Base-by-base conservation (phyloP, 768 basidiomycete genomes). In the Naganishia vaughanmartiniae region DNA sequence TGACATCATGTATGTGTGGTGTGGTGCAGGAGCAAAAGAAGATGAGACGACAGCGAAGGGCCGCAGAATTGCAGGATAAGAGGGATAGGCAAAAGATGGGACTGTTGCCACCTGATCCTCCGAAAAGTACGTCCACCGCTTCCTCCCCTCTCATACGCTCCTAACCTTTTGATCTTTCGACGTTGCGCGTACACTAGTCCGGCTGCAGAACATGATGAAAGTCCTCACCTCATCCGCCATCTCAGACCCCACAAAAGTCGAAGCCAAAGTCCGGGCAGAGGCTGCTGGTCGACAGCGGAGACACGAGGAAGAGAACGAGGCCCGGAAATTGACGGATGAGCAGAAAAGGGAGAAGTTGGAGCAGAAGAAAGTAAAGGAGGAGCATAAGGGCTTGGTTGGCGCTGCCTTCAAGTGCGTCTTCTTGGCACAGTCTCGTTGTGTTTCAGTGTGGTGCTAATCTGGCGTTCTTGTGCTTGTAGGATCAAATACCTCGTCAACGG, bases 21-120 rank as follows among this genome's bases (percentile, higher is more conserved):
- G n/a, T 54, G 14, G 45, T 72, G 55, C 70, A 84, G 88, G 93
- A 96, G 76, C 89, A 90, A 85, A 98, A 97, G 89, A 98, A 98
- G 86, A 89, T 96, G 89, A 83, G 96, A 75, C 91, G 92, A 81
- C 87, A 93, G 78, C 85, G 90, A 65, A 85, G 95, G 55, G 89
- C 91, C 76, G 90, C 89, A 14, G 93, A 93, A 76, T 80, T 95
- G 70, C 90, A 96, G 82, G 96, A 99, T 80, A 93, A 93, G 82
- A 87, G 93, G 70, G 96, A 97, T 79, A 85, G 94, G 48, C 90
- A 94, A 75, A 87, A 91, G 72, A 97, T 98, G 94, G 96, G 96
- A 67, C 85, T 99, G 42, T 84, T 92, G 60, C 94, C 96, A 11
- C 93, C 95, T 45, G 94, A 97, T 80, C 84, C 94, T 46, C 93